Conservation (phyloP, 2,329 filamentous ascomycete species). For the Tolypocladium endophyticum region DNA sequence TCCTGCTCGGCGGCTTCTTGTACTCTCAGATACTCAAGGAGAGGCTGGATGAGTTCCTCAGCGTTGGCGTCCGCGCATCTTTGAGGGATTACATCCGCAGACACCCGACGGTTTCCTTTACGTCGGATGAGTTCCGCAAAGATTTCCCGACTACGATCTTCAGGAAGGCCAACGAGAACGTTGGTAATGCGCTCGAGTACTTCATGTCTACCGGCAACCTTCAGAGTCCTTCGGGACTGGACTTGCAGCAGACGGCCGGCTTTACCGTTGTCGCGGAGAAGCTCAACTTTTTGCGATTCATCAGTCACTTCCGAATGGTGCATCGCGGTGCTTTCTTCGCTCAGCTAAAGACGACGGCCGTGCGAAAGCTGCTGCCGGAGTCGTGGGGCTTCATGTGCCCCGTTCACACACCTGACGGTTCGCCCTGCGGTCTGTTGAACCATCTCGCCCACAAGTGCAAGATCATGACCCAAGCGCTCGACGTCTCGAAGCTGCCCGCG, state of each 20-base stretch:
- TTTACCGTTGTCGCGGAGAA: conserved; percentile 97
- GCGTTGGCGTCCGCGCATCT: conserved; percentile 37
- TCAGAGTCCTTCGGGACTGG: conserved; percentile 79
- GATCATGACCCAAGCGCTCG: conserved; percentile 65
- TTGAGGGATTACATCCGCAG: conserved; percentile 48
- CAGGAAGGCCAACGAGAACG: conserved; percentile 72
- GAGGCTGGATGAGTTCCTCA: conserved; percentile 78
- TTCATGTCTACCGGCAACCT: conserved; percentile 95
- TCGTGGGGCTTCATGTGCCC: conserved; percentile 98
- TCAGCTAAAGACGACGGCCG: conserved; percentile 91
- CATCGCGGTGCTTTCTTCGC: conserved; percentile 99
- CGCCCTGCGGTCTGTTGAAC: conserved; percentile 88
- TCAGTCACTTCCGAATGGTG: conserved; percentile 98
- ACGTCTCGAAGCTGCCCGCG: conserved; percentile 64
- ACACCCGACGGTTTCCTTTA: conserved; percentile 58
- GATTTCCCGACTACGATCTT: conserved; percentile 75
- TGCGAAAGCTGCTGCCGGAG: conserved; percentile 88
- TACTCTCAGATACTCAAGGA: conserved; percentile 97
- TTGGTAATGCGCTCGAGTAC: conserved; percentile 82
- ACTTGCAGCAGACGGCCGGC: conserved; percentile 87
- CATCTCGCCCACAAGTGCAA: conserved; percentile 93
- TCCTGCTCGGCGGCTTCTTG: conserved; percentile 83
- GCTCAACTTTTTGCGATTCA: conserved; percentile 97
- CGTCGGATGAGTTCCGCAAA: conserved; percentile 63
- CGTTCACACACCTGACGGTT: conserved; percentile 93